Evolutionary conservation across 768 basidiomycete genomes (phyloP).

Genomic region (Panaeolus cyanescens): DNA sequence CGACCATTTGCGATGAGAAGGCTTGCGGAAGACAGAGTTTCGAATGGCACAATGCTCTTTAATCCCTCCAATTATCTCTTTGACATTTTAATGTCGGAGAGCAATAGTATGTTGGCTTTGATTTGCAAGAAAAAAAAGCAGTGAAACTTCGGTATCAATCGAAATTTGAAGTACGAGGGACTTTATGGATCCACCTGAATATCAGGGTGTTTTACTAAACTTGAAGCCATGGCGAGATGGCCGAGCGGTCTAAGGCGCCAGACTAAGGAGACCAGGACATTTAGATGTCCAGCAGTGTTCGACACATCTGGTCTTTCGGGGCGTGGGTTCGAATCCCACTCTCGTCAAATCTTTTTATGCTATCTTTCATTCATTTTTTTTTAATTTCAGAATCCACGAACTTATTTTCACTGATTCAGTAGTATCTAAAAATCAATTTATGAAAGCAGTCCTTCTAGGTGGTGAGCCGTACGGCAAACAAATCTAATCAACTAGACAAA

Average conservation of each 20-base stretch:
- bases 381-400: too few species aligned
- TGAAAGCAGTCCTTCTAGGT: background rate
- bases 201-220: too few species aligned
- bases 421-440: too few species aligned
- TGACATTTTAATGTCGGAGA: too few species aligned
- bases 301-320: slow-evolving; percentile 32
- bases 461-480: background rate
- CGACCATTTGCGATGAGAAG: background rate
- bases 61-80: background rate
- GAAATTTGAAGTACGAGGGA: too few species aligned
- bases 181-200: too few species aligned
- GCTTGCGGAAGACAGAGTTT: background rate
- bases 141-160: too few species aligned
- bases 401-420: background rate
- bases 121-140: too few species aligned
- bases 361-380: background rate
- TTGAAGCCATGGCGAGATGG: slow-evolving; percentile 19
- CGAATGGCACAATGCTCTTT: background rate
- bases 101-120: too few species aligned
- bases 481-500: too few species aligned
- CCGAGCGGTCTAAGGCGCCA: slow-evolving; percentile 19
- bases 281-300: background rate
- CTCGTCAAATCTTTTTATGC: slow-evolving; percentile 10
- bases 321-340: slow-evolving; percentile 36
- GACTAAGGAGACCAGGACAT: slow-evolving; percentile 12